Conservation (phyloP, 305 asterid species). For the Nicotiana rustica region DNA sequence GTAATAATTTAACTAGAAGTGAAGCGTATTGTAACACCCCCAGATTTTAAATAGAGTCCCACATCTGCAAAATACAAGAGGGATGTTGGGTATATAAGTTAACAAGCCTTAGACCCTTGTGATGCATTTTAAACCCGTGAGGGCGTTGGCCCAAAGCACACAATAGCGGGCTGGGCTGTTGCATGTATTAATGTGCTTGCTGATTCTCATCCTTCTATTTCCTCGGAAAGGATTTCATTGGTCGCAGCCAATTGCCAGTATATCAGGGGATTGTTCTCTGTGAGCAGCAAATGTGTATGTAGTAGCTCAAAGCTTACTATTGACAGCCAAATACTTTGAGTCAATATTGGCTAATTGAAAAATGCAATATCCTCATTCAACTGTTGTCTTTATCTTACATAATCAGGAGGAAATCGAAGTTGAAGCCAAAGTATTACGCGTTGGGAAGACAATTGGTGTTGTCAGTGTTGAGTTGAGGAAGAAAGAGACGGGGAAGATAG, state of each 20-base stretch:
- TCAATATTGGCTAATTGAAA: not conserved
- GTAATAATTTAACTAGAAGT: not conserved
- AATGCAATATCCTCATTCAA: conserved; percentile 26
- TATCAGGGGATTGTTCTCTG: too few relatives aligned
- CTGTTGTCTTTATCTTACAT: conserved; percentile 1
- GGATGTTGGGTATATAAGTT: too few relatives aligned
- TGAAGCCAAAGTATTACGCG: conserved; percentile 71
- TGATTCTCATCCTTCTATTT: not conserved
- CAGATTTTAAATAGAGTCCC: too few relatives aligned
- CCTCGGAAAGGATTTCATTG: not conserved
- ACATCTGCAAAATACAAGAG: too few relatives aligned
- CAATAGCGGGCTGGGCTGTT: too few relatives aligned
- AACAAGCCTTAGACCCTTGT: too few relatives aligned
- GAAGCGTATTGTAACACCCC: not conserved
- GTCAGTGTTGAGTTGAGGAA: conserved; percentile 77
- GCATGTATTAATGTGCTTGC: too few relatives aligned
- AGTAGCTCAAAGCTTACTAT: conserved; percentile 65
- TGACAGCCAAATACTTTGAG: conserved; percentile 57
- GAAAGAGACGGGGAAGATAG: conserved; percentile 69
- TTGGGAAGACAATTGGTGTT: conserved; percentile 80
- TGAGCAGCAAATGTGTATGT: not conserved
- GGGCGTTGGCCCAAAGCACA: too few relatives aligned
- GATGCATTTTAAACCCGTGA: too few relatives aligned
- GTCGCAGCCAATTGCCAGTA: not conserved
- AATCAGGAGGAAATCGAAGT: conserved; percentile 88